Evolutionary conservation across 305 asterid species (phyloP), one percentile per base, ranked within the genome.

Genomic region (Fraxinus floribunda): DNA sequence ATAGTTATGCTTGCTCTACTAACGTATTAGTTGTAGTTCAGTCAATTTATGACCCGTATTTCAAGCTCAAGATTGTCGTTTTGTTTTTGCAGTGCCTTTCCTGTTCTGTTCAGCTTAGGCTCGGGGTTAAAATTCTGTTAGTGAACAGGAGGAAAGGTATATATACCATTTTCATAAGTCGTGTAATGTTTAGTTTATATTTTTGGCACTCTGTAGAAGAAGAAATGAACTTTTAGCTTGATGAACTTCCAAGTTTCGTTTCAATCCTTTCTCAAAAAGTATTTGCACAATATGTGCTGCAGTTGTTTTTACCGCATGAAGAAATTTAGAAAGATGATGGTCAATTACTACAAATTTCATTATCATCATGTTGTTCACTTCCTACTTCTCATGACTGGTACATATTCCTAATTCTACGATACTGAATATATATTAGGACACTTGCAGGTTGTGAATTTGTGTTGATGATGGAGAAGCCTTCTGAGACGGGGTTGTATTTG

Each of bases 81-180:
- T 79, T 82, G 76, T 80, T 82, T 78, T 29, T 89, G 88, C 90
- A 89, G 91, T 89, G 86, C 92, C 92, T 41, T 87, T 89, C 81
- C 18, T 89, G 85, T 77, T 87, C 78, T 87, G 81, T 38, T 82
- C 89, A 20, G 29, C 84, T 82, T 89, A 79, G 85, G 88, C 78
- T 62, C 35, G 4, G 44, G 35, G 66, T 73, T 7, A 76, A 77
- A 26, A 55, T 29, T 49, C 30, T 29, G 70, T 32, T 66, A 26
- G 35, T 34, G 36, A 82, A 70, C n/a, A 44, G 46, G 18, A 60
- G 44, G 79, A 78, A 75, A 85, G 88, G 90, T 86, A 80, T 76
- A 85, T 75, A 15, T 60, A 32, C 52, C 35, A 73, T 80, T 79
- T 72, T 60, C 32, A 13, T 57, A 72, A 76, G 34, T 73, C 38